Conservation (phyloP, 2,329 filamentous ascomycete genomes). For the Penicillium frequentans region DNA sequence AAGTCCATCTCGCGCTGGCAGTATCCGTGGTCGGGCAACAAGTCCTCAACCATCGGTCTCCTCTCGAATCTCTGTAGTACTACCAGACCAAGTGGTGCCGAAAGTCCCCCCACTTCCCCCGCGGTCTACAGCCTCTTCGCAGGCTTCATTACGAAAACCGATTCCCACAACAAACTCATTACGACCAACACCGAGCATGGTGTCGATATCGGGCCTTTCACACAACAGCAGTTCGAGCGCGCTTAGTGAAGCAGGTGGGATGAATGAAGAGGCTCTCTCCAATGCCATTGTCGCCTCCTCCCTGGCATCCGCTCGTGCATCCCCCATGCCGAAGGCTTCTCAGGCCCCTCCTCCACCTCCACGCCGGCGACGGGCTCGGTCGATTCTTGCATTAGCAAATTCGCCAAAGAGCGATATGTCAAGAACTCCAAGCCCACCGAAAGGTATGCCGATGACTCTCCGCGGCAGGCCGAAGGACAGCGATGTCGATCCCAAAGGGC, state of each 20-base stretch:
- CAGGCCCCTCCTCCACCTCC: conserved; percentile 41
- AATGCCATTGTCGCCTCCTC: conserved; percentile 51
- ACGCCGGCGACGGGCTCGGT: conserved; percentile 37
- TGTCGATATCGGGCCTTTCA: conserved; percentile 26
- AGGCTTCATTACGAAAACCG: conserved; percentile 11
- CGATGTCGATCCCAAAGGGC: conserved; percentile 31
- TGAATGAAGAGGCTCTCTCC: conserved; percentile 42
- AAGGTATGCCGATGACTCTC: conserved; percentile 44
- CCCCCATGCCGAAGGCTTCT: conserved; percentile 37
- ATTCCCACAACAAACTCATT: conserved; percentile 9
- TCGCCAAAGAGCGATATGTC: conserved; percentile 29
- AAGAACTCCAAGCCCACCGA: conserved; percentile 37
- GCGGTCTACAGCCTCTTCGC: conserved; percentile 15
- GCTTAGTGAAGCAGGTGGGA: conserved; percentile 22
- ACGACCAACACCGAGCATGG: conserved; percentile 26
- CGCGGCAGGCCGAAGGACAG: conserved; percentile 39
- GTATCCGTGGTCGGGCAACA: conserved; percentile 5
- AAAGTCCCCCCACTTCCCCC: conserved; percentile 32
- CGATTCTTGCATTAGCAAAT: conserved; percentile 35
- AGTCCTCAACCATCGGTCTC: conserved; percentile 16
- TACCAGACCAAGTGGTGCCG: conserved; percentile 22
- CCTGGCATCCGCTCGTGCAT: conserved; percentile 43
- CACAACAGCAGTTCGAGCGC: conserved; percentile 27
- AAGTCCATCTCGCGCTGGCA: conserved; percentile 9
- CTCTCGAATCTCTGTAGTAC: conserved; percentile 12